Evolutionary conservation across 768 basidiomycete genomes (phyloP), one percentile per base, ranked within the genome.

Genomic region (Termitomyces sp.): DNA sequence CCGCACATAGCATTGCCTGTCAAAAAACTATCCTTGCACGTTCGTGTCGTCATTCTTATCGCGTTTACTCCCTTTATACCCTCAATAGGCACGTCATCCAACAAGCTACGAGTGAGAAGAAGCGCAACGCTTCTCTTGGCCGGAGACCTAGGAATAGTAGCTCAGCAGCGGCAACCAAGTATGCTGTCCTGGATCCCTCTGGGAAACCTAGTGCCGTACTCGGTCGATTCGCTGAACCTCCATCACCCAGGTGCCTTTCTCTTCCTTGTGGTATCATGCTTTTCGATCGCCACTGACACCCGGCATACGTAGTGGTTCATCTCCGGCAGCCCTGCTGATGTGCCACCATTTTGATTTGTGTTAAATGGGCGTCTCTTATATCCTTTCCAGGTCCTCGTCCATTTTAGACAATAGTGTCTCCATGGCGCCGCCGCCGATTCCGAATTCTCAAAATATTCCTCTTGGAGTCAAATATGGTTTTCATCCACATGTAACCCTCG

Each of bases 1-100:
- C 20, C 32, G 32, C 10, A 2, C 14, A 36, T 64, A 94, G 87
- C 92, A 94, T 67, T 95, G 92, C 71, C 72, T 85, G 59, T 81
- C 87, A 60, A 95, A 95, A 76, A 92, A 90, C 66, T 92, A 90
- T 67, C 87, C 90, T 46, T 95, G 92, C 91, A 94, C 92, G 92
- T 93, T 66, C 64, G 89, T 83, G 18, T 62, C 58, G 58, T 47
- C 51, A 31, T 36, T 34, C 42, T 50, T 31, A 41, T 42, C 32
- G 59, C 31, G 43, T 26, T 47, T 56, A 51, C 51, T 49, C 34
- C 46, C 44, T 56, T 43, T 18, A 37, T 13, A n/a, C 8, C 6
- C 60, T 61, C 58, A 57, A 18, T 66, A 91, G 89, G 59, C 88
- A 92, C 67, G 85, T 74, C 67, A 87, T 92, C 27, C 91, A 92